These are phyloP conservation scores for Eragrostis nindensis DNA, from an alignment of 176 grass and related monocot genomes.

Conservation along the genomic window DNA sequence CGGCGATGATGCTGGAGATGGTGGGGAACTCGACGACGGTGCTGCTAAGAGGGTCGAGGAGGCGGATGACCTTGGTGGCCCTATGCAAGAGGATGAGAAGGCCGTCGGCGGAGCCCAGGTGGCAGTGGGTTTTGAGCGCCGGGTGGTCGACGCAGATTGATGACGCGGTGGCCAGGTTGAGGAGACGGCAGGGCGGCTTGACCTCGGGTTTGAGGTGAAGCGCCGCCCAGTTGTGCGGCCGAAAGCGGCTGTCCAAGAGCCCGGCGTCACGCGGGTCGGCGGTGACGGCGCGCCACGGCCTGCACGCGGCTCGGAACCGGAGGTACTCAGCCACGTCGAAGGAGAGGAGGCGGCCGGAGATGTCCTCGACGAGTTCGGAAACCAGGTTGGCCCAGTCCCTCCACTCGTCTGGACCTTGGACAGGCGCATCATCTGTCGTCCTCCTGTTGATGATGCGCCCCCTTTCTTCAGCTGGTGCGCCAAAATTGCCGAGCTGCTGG, in stretches of 20 bases:
- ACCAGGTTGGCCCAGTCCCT: too few relatives aligned
- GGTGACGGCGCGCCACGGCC: too few relatives aligned
- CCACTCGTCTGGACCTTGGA: too few relatives aligned
- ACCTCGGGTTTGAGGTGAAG: not conserved
- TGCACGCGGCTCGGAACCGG: too few relatives aligned
- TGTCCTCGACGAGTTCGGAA: too few relatives aligned
- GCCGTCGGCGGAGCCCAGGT: not conserved
- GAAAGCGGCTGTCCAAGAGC: not conserved
- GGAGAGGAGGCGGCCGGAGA: too few relatives aligned
- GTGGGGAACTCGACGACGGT: too few relatives aligned
- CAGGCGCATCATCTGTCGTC: too few relatives aligned
- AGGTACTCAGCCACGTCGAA: too few relatives aligned
- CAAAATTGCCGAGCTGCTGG: too few relatives aligned
- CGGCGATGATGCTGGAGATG: not conserved
- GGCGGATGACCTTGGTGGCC: not conserved
- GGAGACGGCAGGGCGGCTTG: not conserved
- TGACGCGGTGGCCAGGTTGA: not conserved
- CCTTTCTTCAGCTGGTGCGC: too few relatives aligned
- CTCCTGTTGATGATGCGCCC: too few relatives aligned
- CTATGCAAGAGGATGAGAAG: not conserved
- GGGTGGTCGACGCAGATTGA: not conserved
- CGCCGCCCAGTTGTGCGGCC: slow-evolving; percentile 3
- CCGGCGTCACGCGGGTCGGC: not conserved
- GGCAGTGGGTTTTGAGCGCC: slow-evolving; percentile 8
- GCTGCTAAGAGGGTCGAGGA: not conserved